phyloP scores from a whole-genome alignment of 495 filamentous ascomycete genomes.

The Aspergillus cristatus region DNA sequence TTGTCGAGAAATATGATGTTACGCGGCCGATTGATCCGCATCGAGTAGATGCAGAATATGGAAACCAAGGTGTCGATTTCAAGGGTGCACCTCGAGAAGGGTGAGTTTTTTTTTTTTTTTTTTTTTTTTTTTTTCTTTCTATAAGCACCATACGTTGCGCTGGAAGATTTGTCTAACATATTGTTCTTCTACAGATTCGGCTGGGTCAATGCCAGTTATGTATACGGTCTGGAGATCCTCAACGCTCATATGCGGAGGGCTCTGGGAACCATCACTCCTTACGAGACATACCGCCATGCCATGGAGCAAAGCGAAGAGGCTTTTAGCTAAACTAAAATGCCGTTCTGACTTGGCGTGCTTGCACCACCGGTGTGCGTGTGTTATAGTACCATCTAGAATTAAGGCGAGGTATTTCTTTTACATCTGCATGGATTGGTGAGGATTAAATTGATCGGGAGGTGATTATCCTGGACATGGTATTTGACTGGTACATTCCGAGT shows the following conservation, averaged over 20 bases:
- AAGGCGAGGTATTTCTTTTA: too few species aligned
- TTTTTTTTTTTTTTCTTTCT: constrained; percentile 1
- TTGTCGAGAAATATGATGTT: constrained; percentile 98
- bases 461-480: too few species aligned
- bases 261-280: constrained; percentile 73
- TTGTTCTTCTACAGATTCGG: constrained; percentile 58
- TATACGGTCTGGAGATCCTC: constrained; percentile 77
- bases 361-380: too few species aligned
- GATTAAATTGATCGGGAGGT: too few species aligned
- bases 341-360: too few species aligned
- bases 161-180: too few species aligned
- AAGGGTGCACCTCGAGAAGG: constrained; percentile 91
- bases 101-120: constrained; percentile 46
- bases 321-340: neutral
- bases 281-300: constrained; percentile 53
- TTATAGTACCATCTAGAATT: too few species aligned
- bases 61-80: constrained; percentile 90
- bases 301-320: constrained; percentile 14
- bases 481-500: too few species aligned
- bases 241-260: constrained; percentile 79
- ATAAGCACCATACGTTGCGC: neutral
- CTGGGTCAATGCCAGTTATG: constrained; percentile 96
- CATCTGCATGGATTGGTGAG: too few species aligned
- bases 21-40: constrained; percentile 82
- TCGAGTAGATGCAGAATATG: constrained; percentile 90